phyloP scores from a whole-genome alignment of 805 yeast genomes.

The Wickerhamiella siamensis region DNA sequence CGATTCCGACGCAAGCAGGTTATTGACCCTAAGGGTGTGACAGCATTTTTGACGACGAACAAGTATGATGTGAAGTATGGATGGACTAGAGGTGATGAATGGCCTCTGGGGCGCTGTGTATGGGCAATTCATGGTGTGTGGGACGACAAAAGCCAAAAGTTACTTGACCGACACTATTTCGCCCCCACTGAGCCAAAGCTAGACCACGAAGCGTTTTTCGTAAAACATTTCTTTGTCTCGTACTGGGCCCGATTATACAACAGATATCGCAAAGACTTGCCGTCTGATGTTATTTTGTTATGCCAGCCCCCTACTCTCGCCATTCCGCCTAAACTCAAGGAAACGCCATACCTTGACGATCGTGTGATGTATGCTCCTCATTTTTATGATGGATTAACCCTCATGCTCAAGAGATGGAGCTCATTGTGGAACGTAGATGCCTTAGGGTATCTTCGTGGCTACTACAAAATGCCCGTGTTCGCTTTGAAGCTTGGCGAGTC shows the following conservation, averaged over 20 bases:
- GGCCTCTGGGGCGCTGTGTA: conserved; percentile 63
- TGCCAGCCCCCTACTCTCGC: conserved; percentile 75
- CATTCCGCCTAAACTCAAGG: conserved; percentile 52
- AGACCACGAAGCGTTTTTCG: conserved; percentile 41
- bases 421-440: conserved; percentile 70
- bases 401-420: conserved; percentile 83
- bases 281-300: conserved; percentile 37
- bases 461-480: conserved; percentile 59
- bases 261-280: conserved; percentile 32
- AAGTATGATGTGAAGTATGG: conserved; percentile 46
- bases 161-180: conserved; percentile 41
- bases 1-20: conserved; percentile 38
- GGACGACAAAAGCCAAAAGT: conserved; percentile 24
- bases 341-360: conserved; percentile 39
- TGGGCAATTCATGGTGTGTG: conserved; percentile 72
- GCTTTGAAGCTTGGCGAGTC: conserved; percentile 55
- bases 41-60: conserved; percentile 49
- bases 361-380: conserved; percentile 68
- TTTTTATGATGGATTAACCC: conserved; percentile 83
- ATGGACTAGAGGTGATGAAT: conserved; percentile 45
- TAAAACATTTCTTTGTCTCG: conserved; percentile 47
- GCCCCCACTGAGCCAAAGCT: conserved; percentile 22
- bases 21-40: conserved; percentile 50
- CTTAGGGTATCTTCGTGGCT: conserved; percentile 63
- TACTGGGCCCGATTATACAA: conserved; percentile 37